Conservation (phyloP, 176 grass and related monocot species). For the Oryza meridionalis region DNA sequence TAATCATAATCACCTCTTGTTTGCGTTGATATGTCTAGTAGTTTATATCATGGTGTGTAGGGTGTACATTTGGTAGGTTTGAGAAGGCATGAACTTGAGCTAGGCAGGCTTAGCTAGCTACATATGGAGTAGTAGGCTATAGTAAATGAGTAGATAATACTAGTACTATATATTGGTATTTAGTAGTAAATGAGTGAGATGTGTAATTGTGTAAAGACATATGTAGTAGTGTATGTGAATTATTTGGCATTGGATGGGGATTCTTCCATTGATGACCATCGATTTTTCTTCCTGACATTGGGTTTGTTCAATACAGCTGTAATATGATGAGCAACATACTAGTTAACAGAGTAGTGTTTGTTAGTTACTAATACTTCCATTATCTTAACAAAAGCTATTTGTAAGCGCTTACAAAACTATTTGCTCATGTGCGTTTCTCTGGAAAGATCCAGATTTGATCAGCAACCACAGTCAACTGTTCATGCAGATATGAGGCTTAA, state of each 20-base stretch:
- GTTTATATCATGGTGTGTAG: not conserved
- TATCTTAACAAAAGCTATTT: no score
- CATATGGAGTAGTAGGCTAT: not conserved
- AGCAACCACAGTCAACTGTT: not conserved
- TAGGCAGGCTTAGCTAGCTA: not conserved
- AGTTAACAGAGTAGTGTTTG: not conserved
- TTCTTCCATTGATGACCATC: not conserved
- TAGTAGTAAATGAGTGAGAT: not conserved
- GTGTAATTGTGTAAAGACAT: not conserved
- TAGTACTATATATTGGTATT: not conserved
- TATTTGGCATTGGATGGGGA: not conserved
- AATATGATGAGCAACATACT: not conserved
- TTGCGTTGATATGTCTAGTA: not conserved
- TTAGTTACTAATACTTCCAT: not conserved
- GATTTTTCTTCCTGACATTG: not conserved
- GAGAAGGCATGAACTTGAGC: not conserved
- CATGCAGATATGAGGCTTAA: conserved; percentile 1
- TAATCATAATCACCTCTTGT: not conserved
- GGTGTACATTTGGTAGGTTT: not conserved
- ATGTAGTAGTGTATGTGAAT: not conserved
- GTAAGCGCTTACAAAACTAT: not conserved
- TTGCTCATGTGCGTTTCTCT: not conserved
- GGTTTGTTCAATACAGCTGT: not conserved
- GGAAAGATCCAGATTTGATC: not conserved
- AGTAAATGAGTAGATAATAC: not conserved